These are phyloP conservation scores for Alternaria burnsii DNA, from an alignment of 2,329 filamentous ascomycete species.

Conservation along the genomic window DNA sequence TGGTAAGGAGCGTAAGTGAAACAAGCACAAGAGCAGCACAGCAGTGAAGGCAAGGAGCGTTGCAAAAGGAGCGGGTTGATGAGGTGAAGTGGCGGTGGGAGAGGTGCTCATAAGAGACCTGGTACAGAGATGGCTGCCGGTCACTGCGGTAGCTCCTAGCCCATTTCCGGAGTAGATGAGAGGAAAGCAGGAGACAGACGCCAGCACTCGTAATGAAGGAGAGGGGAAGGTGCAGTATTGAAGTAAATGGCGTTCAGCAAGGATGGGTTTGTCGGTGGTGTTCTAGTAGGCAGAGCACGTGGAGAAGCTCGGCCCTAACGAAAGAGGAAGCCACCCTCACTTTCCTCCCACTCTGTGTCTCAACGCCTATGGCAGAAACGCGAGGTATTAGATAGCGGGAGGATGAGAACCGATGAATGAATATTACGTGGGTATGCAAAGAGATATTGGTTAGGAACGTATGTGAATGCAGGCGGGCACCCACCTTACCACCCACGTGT, in stretches of 20 bases:
- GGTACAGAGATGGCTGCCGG: slow-evolving; percentile 31
- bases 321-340: slow-evolving; percentile 50
- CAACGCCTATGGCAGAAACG: slow-evolving; percentile 62
- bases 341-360: slow-evolving; percentile 79
- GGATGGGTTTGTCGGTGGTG: slow-evolving; percentile 39
- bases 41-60: slow-evolving; percentile 32
- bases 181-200: slow-evolving; percentile 27
- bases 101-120: slow-evolving; percentile 31
- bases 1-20: slow-evolving; percentile 39
- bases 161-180: slow-evolving; percentile 26
- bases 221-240: slow-evolving; percentile 33
- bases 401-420: slow-evolving; percentile 36
- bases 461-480: background rate
- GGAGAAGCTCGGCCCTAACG: slow-evolving; percentile 31
- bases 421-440: background rate
- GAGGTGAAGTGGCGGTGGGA: slow-evolving; percentile 42
- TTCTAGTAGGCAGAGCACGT: slow-evolving; percentile 43
- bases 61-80: slow-evolving; percentile 49
- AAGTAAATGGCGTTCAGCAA: slow-evolving; percentile 19
- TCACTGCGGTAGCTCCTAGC: slow-evolving; percentile 34
- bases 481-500: background rate
- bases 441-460: background rate
- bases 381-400: slow-evolving; percentile 78
- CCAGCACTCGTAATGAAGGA: slow-evolving; percentile 21
- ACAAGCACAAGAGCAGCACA: slow-evolving; percentile 34